Evolutionary conservation across 225 moss, liverwort and hornwort genomes (phyloP).

Genomic region (Straminergon stramineum): DNA sequence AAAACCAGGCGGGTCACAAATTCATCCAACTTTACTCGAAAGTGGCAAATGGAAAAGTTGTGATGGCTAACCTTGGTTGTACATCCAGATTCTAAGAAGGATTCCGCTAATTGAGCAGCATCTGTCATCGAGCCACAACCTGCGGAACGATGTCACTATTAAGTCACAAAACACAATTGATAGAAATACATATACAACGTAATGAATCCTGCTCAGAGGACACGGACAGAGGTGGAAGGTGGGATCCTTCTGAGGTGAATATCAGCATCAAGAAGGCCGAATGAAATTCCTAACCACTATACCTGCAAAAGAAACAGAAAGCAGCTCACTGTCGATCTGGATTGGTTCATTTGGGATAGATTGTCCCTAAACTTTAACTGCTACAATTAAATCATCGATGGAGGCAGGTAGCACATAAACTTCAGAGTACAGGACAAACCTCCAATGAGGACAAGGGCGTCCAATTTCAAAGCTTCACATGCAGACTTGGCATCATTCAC

Average conservation of each 20-base stretch:
- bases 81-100: conserved; percentile 79
- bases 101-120: conserved; percentile 93
- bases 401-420: not conserved
- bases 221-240: not conserved
- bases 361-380: not conserved
- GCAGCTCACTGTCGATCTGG: not conserved
- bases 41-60: not conserved
- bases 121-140: conserved; percentile 91
- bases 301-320: not conserved
- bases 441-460: conserved; percentile 91
- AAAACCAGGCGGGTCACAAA: not conserved
- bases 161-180: not conserved
- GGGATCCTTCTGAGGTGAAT: not conserved
- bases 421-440: conserved; percentile 25
- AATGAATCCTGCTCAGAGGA: not conserved
- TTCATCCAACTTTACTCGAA: not conserved
- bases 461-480: conserved; percentile 85
- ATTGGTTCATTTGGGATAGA: not conserved
- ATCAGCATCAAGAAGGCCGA: not conserved
- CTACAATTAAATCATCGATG: not conserved
- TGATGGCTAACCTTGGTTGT: conserved; percentile 57
- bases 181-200: not conserved
- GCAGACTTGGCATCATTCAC: conserved; percentile 75
- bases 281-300: not conserved
- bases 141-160: conserved; percentile 10